A percentile compares a stretch with the other conserved stretches of the same genome.
These are phyloP conservation scores for Solanum appendiculatum DNA, from an alignment of 257 asterid species.

Conservation along the genomic window DNA sequence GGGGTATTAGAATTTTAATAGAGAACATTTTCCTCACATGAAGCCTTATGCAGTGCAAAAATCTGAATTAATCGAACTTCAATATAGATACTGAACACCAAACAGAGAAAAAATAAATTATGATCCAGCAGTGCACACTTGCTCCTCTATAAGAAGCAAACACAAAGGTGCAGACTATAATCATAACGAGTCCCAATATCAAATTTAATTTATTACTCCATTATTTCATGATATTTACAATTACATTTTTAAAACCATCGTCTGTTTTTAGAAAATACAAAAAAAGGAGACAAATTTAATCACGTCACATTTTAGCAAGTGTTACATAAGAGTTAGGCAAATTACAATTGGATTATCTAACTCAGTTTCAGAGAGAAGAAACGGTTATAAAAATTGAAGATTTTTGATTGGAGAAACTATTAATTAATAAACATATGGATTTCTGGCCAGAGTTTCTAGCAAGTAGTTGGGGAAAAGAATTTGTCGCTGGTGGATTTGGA, in stretches of 20 bases:
- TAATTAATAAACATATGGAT: constrained; percentile 37
- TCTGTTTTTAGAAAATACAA: neutral
- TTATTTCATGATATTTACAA: neutral
- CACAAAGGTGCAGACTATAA: neutral
- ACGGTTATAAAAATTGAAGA: neutral
- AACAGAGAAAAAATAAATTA: too few relatives aligned
- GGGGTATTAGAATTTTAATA: too few relatives aligned
- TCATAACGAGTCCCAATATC: neutral
- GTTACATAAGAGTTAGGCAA: neutral
- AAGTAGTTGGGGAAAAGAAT: constrained; percentile 69
- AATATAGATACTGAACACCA: rapidly evolving
- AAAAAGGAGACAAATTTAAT: neutral
- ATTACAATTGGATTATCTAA: neutral
- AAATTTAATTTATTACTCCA: neutral
- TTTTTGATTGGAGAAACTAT: neutral
- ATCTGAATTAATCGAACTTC: rapidly evolving
- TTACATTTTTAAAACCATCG: neutral
- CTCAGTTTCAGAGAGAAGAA: neutral
- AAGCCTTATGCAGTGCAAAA: too few relatives aligned
- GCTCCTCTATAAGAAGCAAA: neutral
- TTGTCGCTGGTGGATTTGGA: constrained; percentile 79
- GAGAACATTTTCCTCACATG: too few relatives aligned
- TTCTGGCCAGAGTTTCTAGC: constrained; percentile 78
- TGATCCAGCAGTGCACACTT: neutral
- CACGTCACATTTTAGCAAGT: neutral